Evolutionary conservation across 805 yeast genomes (phyloP).

Genomic region (Candida tammaniensis): DNA sequence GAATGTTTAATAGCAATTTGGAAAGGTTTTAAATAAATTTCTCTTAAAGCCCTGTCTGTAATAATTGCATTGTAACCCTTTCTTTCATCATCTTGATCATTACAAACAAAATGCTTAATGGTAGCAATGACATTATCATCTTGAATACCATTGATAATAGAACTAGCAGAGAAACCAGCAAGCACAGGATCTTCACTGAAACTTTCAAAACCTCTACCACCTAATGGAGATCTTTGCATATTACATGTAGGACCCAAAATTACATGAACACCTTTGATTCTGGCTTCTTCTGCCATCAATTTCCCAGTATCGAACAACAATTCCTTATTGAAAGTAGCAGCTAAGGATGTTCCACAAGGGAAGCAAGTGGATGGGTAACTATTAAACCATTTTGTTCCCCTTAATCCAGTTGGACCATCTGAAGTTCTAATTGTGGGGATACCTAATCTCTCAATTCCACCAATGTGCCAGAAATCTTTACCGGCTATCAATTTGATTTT

Average conservation of each 20-base stretch:
- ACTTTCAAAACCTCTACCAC: conserved; percentile 32
- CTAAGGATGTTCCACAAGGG: conserved; percentile 32
- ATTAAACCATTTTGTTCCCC: conserved; percentile 27
- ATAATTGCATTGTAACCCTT: conserved; percentile 24
- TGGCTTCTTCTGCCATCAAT: conserved; percentile 30
- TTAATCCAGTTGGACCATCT: conserved; percentile 33
- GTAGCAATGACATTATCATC: conserved; percentile 25
- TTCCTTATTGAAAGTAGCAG: conserved; percentile 34
- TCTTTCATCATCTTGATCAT: conserved; percentile 29
- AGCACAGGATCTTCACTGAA: conserved; percentile 30
- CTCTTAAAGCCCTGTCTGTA: conserved; percentile 29
- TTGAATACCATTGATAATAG: conserved; percentile 27
- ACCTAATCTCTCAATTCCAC: conserved; percentile 33
- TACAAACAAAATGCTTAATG: conserved; percentile 30
- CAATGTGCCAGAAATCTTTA: conserved; percentile 50
- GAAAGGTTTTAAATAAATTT: conserved; percentile 31
- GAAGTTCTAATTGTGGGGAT: conserved; percentile 45
- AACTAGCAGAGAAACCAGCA: conserved; percentile 24
- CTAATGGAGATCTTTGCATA: conserved; percentile 30
- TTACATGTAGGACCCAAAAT: conserved; percentile 32
- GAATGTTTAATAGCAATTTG: conserved; percentile 27
- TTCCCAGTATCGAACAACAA: conserved; percentile 24
- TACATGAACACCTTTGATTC: conserved; percentile 25
- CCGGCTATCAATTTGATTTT: conserved; percentile 35
- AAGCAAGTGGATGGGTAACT: conserved; percentile 28